These are phyloP conservation scores for Barnettozyma botsteinii DNA, from an alignment of 805 yeast genomes.

Conservation along the genomic window DNA sequence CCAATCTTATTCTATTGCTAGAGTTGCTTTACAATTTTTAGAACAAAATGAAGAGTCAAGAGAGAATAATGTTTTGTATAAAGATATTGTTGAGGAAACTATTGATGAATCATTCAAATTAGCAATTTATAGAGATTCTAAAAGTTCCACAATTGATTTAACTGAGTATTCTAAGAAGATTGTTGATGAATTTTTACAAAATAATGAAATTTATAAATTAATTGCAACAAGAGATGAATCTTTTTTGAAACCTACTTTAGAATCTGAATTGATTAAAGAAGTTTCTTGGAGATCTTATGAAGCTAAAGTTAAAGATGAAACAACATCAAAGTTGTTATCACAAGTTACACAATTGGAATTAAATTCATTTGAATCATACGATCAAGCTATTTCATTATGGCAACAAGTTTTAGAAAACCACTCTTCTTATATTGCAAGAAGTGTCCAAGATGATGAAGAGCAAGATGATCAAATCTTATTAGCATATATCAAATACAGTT, in stretches of 20 bases:
- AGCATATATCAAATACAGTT: conserved; percentile 69
- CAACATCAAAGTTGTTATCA: conserved; percentile 57
- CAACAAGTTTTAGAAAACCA: conserved; percentile 62
- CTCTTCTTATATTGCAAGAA: conserved; percentile 45
- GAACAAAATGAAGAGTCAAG: conserved; percentile 24
- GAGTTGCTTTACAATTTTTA: conserved; percentile 55
- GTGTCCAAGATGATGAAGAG: conserved; percentile 44
- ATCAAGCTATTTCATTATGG: conserved; percentile 57
- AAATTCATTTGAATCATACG: conserved; percentile 42
- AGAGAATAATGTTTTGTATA: conserved; percentile 31
- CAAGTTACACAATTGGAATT: conserved; percentile 31
- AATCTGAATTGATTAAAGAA: conserved; percentile 35
- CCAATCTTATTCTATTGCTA: conserved; percentile 50
- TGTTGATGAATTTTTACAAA: conserved; percentile 26
- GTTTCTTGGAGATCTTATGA: conserved; percentile 54
- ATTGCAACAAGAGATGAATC: conserved; percentile 30
- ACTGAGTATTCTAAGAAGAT: conserved; percentile 42
- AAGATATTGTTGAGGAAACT: conserved; percentile 49
- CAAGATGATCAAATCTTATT: conserved; percentile 70
- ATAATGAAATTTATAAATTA: conserved; percentile 33
- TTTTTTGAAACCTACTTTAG: conserved; percentile 19
- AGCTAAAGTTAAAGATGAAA: conserved; percentile 65
- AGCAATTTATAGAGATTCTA: conserved; percentile 40
- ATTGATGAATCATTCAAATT: conserved; percentile 64
- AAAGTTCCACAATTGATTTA: conserved; percentile 38